These are phyloP conservation scores for Crataegus laevigata DNA, from an alignment of 306 rosid species.

Conservation along the genomic window DNA sequence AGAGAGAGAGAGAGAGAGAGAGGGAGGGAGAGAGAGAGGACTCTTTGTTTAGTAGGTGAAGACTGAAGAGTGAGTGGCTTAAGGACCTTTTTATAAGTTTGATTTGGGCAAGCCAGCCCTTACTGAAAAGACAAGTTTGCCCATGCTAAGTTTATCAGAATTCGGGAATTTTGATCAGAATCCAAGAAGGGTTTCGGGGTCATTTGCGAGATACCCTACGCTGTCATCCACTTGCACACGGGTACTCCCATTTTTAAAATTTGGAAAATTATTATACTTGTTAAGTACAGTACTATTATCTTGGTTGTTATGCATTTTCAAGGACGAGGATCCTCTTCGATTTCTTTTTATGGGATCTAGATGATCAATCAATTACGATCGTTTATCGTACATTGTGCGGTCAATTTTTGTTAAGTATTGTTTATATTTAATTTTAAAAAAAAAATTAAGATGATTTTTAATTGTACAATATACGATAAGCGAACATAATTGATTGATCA, in stretches of 20 bases:
- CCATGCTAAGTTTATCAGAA: not conserved
- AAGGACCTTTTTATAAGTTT: not conserved
- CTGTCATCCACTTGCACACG: constrained; percentile 13
- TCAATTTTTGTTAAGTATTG: rapidly evolving
- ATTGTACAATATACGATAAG: no score
- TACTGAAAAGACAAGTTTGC: not conserved
- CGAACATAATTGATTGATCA: no score
- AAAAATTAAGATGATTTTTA: no score
- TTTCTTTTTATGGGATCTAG: rapidly evolving
- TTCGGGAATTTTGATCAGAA: not conserved
- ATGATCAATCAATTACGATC: rapidly evolving
- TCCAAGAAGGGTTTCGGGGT: not conserved
- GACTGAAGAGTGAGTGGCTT: not conserved
- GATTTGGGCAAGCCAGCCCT: not conserved
- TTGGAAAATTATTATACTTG: not conserved
- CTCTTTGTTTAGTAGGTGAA: not conserved
- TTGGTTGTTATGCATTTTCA: no score
- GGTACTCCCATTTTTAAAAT: not conserved
- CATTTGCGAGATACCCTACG: not conserved
- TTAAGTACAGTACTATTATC: no score
- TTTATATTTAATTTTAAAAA: no score
- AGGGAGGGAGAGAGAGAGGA: not conserved
- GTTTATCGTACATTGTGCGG: rapidly evolving
- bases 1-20: not conserved
- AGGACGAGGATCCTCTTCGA: rapidly evolving